Evolutionary conservation across 2,329 filamentous ascomycete genomes (phyloP), one percentile per base, ranked within the genome.

Genomic region (Neonectria sp.): DNA sequence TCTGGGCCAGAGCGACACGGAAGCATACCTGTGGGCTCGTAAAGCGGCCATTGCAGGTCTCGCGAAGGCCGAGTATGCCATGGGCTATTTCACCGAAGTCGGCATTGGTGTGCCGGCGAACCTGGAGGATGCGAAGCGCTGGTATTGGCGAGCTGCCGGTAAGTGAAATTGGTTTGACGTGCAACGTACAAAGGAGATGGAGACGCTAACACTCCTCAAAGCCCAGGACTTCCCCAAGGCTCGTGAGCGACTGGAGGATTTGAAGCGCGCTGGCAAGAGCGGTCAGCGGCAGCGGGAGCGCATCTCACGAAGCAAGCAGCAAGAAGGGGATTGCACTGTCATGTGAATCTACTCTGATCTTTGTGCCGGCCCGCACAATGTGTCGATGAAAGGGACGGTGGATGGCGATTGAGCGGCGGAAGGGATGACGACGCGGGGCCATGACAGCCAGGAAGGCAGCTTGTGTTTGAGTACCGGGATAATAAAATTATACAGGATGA

Each of bases 81-180:
- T 99, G 80, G 96, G 96, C 0, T 98, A 98, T 82, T 98, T 97
- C 78, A 97, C 94, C 1, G 96, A 99, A 81, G 92, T 96, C 55
- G 96, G 96, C 13, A 98, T 99, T 74, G 96, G 96, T 33, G 91
- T 94, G 71, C 86, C 92, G 17, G 90, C 93, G 9, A 97, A 95
- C 79, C 76, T 98, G 74, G 96, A 99, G 76, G 96, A 98, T 82
- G 96, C 95, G 25, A 98, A 97, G 86, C 90, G 95, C 75, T 99
- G 96, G 96, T 99, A 99, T 83, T 98, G 95, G 89, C 89, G 95
- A 80, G 95, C 96, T 82, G 96, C 96, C 79, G 93, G 95, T 98
- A 86, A 90, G 94, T 91, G 49, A 12, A 33, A 52, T 21, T 11
- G 27, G 24, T 40, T 37, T 35, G 13, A 49, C 11, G 57, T 46